These are phyloP conservation scores for Plantago major DNA, from an alignment of 257 asterid genomes.

Conservation along the genomic window DNA sequence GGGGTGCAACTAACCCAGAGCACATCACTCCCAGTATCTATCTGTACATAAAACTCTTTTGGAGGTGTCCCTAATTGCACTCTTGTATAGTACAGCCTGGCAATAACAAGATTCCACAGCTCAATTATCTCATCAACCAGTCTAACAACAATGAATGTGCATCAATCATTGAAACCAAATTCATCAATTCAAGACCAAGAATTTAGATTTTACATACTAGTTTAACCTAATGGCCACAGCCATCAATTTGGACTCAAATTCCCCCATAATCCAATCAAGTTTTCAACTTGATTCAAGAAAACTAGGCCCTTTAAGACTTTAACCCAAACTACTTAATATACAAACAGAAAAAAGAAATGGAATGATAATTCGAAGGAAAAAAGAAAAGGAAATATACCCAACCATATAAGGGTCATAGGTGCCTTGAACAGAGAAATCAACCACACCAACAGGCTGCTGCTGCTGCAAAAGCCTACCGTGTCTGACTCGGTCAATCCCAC, in stretches of 20 bases:
- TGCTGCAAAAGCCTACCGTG: slow-evolving; percentile 77
- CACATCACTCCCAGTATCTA: slow-evolving; percentile 98
- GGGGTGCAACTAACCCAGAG: slow-evolving; percentile 89
- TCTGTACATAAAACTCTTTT: slow-evolving; percentile 86
- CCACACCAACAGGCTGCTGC: slow-evolving; percentile 45
- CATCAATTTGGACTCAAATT: not conserved
- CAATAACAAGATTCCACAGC: slow-evolving; percentile 19
- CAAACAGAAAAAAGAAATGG: not conserved
- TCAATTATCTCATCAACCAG: not conserved
- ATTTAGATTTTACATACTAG: too few species aligned
- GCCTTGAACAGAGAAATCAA: slow-evolving; percentile 82
- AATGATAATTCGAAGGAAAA: not conserved
- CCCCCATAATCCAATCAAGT: slow-evolving; percentile 11
- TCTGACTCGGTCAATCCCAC: slow-evolving; percentile 58
- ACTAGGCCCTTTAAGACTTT: not conserved
- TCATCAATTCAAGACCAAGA: too few species aligned
- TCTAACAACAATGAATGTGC: too few species aligned
- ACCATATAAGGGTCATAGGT: slow-evolving; percentile 86
- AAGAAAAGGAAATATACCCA: slow-evolving; percentile 46
- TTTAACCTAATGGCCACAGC: too few species aligned
- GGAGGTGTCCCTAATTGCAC: slow-evolving; percentile 88
- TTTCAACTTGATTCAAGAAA: not conserved
- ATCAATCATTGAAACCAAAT: not conserved
- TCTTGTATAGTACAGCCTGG: slow-evolving; percentile 82
- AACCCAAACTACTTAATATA: not conserved